Base-by-base conservation (phyloP, 768 basidiomycete genomes). In the Trichaptum fuscoviolaceum region DNA sequence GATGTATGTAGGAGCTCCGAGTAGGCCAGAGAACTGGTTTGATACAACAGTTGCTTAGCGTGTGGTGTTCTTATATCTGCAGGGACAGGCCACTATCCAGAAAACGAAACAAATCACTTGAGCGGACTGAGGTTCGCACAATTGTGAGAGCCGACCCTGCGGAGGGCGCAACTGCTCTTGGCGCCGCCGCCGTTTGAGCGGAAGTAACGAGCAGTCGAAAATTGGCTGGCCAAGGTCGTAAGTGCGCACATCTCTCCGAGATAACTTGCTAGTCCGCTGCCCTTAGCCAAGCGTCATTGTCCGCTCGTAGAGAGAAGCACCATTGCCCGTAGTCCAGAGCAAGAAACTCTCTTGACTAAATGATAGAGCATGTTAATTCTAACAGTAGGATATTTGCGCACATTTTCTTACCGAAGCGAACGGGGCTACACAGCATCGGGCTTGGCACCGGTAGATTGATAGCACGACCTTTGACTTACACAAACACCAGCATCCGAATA, bases 101-200 rank as follows among this genome's bases (percentile, higher is more conserved):
- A 15, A 52, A 52, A 52, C 3, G 2, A 52, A 52, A 52, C 42
- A 52, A 52, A 52, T 52, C 42, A 52, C 6, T 52, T 15, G 42
- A 52, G 42, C 42, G 42, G 42, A 52, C 5, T 52, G 42, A 52
- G 42, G 20, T 52, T 52, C 42, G 42, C 42, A 52, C 42, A 52
- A 52, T 52, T 12, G 42, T 52, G 42, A 52, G 42, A 52, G 42
- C 42, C 42, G 42, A 52, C 42, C 42, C 42, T 52, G 42, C 42
- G 42, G 42, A 52, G 42, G 42, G 42, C 20, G 42, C 42, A 52
- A 52, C 42, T 52, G 42, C 12, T 52, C 42, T 52, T 52, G 42
- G 42, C 42, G 42, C 42, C 42, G 42, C 42, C 42, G 42, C 42
- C 42, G 42, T 52, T 52, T 52, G 42, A 52, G 42, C 42, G 42